A percentile compares a stretch with the other conserved stretches of the same genome.
Conservation (phyloP, 2,329 filamentous ascomycete species). For the Phialemonium atrogriseum region DNA sequence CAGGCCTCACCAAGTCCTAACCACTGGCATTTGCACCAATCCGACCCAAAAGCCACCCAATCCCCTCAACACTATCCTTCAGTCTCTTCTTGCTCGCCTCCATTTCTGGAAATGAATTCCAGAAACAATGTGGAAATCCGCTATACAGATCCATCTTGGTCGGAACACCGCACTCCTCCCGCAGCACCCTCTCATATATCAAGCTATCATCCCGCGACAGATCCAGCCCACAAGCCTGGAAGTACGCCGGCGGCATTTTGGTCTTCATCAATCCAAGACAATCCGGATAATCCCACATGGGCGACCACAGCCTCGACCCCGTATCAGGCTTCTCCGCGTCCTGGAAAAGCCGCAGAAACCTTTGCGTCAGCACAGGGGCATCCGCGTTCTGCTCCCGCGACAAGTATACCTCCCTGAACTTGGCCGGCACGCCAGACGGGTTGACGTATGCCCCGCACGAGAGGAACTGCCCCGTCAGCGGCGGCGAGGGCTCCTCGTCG, state of each 20-base stretch:
- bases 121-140: conserved; percentile 1
- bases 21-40: too few relatives aligned
- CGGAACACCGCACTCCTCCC: conserved; percentile 25
- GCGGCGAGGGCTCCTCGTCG: conserved; percentile 4
- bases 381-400: conserved; percentile 31
- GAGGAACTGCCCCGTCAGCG: conserved; percentile 9
- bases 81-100: neutral
- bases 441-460: conserved; percentile 3
- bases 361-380: conserved; percentile 22
- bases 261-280: conserved; percentile 17
- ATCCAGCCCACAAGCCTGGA: conserved; percentile 43
- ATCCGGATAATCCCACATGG: too few relatives aligned
- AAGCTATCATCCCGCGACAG: conserved; percentile 42
- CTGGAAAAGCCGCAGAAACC: conserved; percentile 17
- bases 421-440: conserved; percentile 15
- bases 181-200: conserved; percentile 40
- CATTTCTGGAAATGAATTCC: neutral
- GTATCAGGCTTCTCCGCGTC: conserved; percentile 7
- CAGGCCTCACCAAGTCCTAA: too few relatives aligned
- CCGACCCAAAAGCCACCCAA: conserved; percentile 1
- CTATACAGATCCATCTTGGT: conserved; percentile 1
- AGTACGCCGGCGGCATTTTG: conserved; percentile 38
- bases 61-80: neutral
- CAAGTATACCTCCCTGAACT: conserved; percentile 29
- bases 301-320: conserved; percentile 19